Base-by-base conservation (phyloP, 176 grass and related monocot genomes). In the Cenchrus purpureus region DNA sequence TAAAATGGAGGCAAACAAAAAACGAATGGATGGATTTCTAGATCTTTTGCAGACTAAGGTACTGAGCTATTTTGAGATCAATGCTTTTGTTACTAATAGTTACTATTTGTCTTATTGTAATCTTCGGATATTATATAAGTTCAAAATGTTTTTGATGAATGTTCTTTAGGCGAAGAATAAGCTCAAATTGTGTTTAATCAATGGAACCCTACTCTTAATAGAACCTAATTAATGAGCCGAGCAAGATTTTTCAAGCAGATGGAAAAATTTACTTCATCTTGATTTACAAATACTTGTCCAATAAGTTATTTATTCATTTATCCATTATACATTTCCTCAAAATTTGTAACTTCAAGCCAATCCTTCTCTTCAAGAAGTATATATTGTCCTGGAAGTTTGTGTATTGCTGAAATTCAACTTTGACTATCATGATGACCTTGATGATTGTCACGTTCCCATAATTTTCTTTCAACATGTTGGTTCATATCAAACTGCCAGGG, bases 1-100 rank as follows among this genome's bases (percentile, higher is more conserved):
- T 72, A 98, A 98, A 91, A 95, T 98, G 95, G 93, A 98, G 52
- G 85, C 86, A 73, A 98, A 98, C 62, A 89, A 93, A 79, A 87
- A 87, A 74, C 87, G 93, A 87, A 92, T 92, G 54, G 87, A 86
- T 85, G 83, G 85, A 54, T 98, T 98, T 73, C 80, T 93, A 56
- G 80, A 88, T 78, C 63, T 91, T 75, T 77, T 98, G 78, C 85
- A 78, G 45, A 64, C 74, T 65, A 95, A 95, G 82, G 91, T 98
- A 83, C 11, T 43, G 57, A 42, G 19, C 34, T 57, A 81, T 69
- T 58, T 76, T 40, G 32, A 19, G 17, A 20, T 43, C 31, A 13
- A 49, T 46, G 45, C 60, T 83, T 55, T 78, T 29, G 32, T 44
- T 65, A 46, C 31, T 61, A 12, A n/a, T 3, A 84, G 20, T 65